Base-by-base conservation (phyloP, 768 basidiomycete genomes). In the Mycena crocata region DNA sequence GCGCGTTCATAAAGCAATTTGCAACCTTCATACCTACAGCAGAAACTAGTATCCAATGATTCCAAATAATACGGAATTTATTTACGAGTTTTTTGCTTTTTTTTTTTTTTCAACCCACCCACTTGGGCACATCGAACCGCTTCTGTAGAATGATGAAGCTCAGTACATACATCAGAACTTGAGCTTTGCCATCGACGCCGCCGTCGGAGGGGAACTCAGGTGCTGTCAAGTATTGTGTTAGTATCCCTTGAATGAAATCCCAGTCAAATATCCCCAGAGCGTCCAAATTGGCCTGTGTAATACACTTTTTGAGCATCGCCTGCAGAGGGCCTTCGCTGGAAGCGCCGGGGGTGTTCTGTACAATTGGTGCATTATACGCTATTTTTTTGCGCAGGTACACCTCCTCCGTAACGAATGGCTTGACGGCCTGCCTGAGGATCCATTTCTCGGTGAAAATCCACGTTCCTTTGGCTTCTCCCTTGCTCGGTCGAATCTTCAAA, bases 321-420 rank as follows among this genome's bases (percentile, higher is more conserved):
- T 58, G 57, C 19, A 58, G 45, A 26, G 57, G 50, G 24, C 4
- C 31, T 24, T 19, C 3, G 5, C 14, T 24, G 17, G 28, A 37
- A 46, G 46, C 57, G 56, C 21, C 30, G 28, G 17, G 21, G 12
- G 12, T 23, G 4, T 21, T 45, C 5, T 21, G 56, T 15, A 26
- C 30, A 31, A 34, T 30, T n/a, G 57, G 57, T 26, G 57, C 57
- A 19, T 58, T 58, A 34, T 48, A 58, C 5, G 32, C 13, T 1
- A 34, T 37, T 26, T 58, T 58, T 35, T 58, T 46, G 23, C 57
- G 57, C 24, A 26, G 44, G n/a, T 46, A 68, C n/a, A 68, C 28
- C 51, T 68, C 67, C n/a, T 68, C 63, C 13, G 67, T 68, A 30
- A 68, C 50, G 67, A 42, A 68, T 44, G 67, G 67, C 40, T 60